phyloP scores from a whole-genome alignment of 495 filamentous ascomycete genomes.

The Pyrenula massariospora region DNA sequence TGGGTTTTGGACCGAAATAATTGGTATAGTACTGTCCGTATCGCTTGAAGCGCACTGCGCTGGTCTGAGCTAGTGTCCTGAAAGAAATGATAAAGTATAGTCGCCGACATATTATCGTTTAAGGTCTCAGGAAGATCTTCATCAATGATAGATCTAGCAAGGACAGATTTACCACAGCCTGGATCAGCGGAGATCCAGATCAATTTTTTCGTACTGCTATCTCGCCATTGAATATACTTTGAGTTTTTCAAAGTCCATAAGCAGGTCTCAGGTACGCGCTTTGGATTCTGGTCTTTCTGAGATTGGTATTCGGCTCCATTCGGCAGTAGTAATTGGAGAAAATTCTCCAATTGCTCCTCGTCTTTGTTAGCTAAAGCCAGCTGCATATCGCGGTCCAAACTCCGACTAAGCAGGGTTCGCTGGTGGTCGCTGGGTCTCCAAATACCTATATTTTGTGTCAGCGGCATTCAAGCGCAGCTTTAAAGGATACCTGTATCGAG shows the following conservation, averaged over 20 bases:
- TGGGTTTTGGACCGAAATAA: constrained; percentile 11
- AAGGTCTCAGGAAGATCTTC: constrained; percentile 6
- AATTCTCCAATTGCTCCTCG: constrained; percentile 15
- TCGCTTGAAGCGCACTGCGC: constrained; percentile 8
- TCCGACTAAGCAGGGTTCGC: no score
- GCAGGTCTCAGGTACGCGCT: constrained; percentile 19
- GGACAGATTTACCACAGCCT: constrained; percentile 30
- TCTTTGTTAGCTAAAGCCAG: no score
- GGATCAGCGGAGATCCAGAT: constrained; percentile 30
- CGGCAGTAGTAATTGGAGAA: constrained; percentile 20
- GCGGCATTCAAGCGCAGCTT: no score
- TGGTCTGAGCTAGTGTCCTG: constrained; percentile 18
- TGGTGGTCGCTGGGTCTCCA: no score
- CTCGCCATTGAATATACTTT: constrained; percentile 11
- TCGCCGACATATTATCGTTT: constrained; percentile 12
- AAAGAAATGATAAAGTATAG: constrained; percentile 27
- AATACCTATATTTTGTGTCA: constrained; percentile 6
- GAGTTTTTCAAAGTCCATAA: constrained; percentile 20
- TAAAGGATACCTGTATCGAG: no score
- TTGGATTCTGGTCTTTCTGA: constrained; percentile 9
- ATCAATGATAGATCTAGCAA: constrained; percentile 22
- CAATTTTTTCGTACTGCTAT: constrained; percentile 5
- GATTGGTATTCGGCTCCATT: constrained; percentile 7
- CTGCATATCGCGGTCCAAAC: no score
- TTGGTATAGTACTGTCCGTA: constrained; percentile 21